These are phyloP conservation scores for Gossypioides kirkii DNA, from an alignment of 345 rosid genomes.

Conservation along the genomic window DNA sequence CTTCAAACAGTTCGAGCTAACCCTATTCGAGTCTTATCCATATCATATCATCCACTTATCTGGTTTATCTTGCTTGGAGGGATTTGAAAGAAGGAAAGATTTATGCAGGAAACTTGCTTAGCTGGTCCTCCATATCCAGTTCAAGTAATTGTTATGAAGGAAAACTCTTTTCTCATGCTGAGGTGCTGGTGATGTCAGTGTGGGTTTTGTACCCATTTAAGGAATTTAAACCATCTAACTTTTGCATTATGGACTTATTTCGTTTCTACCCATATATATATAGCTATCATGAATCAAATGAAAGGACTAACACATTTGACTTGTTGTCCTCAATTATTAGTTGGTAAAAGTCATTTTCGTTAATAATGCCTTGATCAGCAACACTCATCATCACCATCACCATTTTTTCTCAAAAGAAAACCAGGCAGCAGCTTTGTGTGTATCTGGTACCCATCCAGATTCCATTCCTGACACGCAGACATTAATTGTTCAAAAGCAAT, in stretches of 20 bases:
- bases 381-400: background rate
- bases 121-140: background rate
- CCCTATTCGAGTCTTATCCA: too few relatives aligned
- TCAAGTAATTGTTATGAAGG: background rate
- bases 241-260: background rate
- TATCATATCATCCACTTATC: too few relatives aligned
- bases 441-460: background rate
- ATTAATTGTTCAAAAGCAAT: too few relatives aligned
- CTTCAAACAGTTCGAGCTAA: too few relatives aligned
- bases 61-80: too few relatives aligned
- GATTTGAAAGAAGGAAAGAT: too few relatives aligned
- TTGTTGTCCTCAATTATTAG: slow-evolving; percentile 23
- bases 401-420: background rate
- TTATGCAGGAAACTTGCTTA: too few relatives aligned
- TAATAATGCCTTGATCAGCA: slow-evolving; percentile 12
- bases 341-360: slow-evolving; percentile 10
- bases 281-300: background rate
- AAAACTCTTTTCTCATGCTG: slow-evolving; percentile 5
- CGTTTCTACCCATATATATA: background rate
- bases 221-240: slow-evolving; percentile 1
- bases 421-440: background rate
- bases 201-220: background rate
- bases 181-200: slow-evolving; percentile 21
- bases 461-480: background rate
- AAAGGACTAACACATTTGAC: background rate